Evolutionary conservation across 2,329 filamentous ascomycete genomes (phyloP).

Genomic region (Fusarium nelsonii): DNA sequence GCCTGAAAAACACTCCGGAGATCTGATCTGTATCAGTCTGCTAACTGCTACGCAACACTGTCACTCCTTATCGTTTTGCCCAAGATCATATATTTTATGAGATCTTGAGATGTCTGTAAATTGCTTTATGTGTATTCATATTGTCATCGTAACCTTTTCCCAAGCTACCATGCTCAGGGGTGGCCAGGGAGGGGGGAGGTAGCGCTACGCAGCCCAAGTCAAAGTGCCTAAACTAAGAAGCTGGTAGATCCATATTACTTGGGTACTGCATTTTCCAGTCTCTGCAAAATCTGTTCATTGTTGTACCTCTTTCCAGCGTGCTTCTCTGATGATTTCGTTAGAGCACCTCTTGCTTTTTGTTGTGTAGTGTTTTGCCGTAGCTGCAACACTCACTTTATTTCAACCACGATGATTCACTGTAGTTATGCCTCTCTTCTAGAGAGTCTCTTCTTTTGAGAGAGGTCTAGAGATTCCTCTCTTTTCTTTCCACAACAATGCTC

Average conservation of each 20-base stretch:
- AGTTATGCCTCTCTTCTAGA: accelerated
- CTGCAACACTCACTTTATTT: accelerated
- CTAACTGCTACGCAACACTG: background rate
- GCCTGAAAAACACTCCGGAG: background rate
- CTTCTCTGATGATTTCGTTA: accelerated
- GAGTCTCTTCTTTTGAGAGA: accelerated
- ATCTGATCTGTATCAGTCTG: no score
- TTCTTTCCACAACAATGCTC: background rate
- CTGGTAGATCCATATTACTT: background rate
- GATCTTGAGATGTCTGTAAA: background rate
- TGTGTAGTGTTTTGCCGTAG: accelerated
- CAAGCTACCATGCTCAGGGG: background rate
- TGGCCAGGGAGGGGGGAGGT: background rate
- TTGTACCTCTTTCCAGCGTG: accelerated
- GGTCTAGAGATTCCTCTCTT: accelerated
- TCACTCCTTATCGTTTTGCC: background rate
- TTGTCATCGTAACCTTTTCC: no score
- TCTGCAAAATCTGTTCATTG: accelerated
- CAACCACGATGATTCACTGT: slow-evolving; percentile 22
- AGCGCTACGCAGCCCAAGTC: background rate
- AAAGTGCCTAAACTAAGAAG: background rate
- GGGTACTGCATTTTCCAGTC: background rate
- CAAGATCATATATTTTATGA: background rate
- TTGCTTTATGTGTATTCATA: no score
- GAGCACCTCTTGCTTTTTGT: no score